Base-by-base conservation (phyloP, 2,329 filamentous ascomycete species). In the Xylaria multiplex region DNA sequence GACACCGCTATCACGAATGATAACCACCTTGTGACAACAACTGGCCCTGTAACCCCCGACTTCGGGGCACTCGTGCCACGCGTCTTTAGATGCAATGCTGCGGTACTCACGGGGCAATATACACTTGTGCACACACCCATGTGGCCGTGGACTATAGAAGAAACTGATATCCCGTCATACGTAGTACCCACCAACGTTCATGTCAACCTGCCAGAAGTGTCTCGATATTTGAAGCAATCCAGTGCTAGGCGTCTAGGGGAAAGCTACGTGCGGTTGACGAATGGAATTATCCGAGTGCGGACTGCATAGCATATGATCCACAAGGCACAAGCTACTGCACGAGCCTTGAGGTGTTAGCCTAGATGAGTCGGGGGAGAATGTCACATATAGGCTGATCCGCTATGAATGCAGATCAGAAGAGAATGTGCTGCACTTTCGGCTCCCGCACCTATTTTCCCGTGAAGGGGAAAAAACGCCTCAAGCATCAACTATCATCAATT, bases 371-470 rank as follows among this genome's bases (percentile, higher is more conserved):
- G 43, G 37, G 60, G 52, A 37, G 45, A 52, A 30, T 35, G 53
- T 43, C 58, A 60, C 16, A 42, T 43, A 52, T 13, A 45, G 19
- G 57, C 60, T 63, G 46, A 63, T 63, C n/a, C 57, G 35, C 43
- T 42, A 55, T 42, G 13, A 11, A 54, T 19, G 11, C 2, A 27
- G 40, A 35, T 6, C 30, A 32, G 27, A 50, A 32, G 27, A 35
- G 27, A 13, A 37, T 19, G 43, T 19, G 37, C 49, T 22, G 32
- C 14, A 16, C 30, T 53, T 32, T 53, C n/a, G 19, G 16, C 4
- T 30, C 24, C 27, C 24, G 9, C 27, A 30, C 8, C 13, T 16
- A 6, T 49, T 16, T 30, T 49, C 7, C 13, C 46, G 13, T 30
- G 11, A 13, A 14, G 37, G 11, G 11, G 14, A 14, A 14, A 13